Percentiles rank a stretch among this genome's conserved stretches.
These are phyloP conservation scores for Aureobasidium vineae DNA, from an alignment of 2,329 filamentous ascomycete species.

Conservation along the genomic window DNA sequence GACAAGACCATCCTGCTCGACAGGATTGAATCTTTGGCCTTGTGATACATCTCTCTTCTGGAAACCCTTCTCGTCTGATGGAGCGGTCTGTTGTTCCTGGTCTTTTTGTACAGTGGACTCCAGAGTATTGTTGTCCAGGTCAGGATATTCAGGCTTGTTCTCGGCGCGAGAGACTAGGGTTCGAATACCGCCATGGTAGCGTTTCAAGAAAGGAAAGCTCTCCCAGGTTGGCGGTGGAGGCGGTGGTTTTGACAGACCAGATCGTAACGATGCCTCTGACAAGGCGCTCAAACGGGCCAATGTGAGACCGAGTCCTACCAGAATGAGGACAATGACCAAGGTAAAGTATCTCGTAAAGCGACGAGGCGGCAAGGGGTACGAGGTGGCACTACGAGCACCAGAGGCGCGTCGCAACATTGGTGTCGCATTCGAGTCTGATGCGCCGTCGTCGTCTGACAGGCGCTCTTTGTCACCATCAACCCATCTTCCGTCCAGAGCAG, in stretches of 20 bases:
- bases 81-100: slow-evolving; percentile 37
- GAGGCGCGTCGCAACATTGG: slow-evolving; percentile 35
- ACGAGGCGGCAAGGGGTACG: slow-evolving; percentile 46
- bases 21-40: slow-evolving; percentile 60
- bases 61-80: slow-evolving; percentile 31
- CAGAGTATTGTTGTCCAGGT: slow-evolving; percentile 58
- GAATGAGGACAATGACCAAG: slow-evolving; percentile 63
- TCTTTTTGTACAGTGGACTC: slow-evolving; percentile 41
- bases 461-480: slow-evolving; percentile 27
- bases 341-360: slow-evolving; percentile 77
- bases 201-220: slow-evolving; percentile 75
- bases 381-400: slow-evolving; percentile 32
- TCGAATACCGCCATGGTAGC: slow-evolving; percentile 86
- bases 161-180: slow-evolving; percentile 63
- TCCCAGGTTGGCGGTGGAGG: slow-evolving; percentile 76
- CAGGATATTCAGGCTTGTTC: slow-evolving; percentile 80
- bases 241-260: slow-evolving; percentile 56
- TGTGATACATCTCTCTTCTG: slow-evolving; percentile 36
- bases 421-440: slow-evolving; percentile 32
- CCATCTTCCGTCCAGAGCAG: slow-evolving; percentile 25
- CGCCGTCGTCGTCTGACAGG: slow-evolving; percentile 23
- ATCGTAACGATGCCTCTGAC: slow-evolving; percentile 53
- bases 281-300: slow-evolving; percentile 55
- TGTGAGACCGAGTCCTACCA: slow-evolving; percentile 73
- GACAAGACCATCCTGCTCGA: slow-evolving; percentile 61